A percentile compares a stretch with the other conserved stretches of the same genome.
These are phyloP conservation scores for Lasiosphaeriaceae sp. DNA, from an alignment of 495 filamentous ascomycete genomes.

Conservation along the genomic window DNA sequence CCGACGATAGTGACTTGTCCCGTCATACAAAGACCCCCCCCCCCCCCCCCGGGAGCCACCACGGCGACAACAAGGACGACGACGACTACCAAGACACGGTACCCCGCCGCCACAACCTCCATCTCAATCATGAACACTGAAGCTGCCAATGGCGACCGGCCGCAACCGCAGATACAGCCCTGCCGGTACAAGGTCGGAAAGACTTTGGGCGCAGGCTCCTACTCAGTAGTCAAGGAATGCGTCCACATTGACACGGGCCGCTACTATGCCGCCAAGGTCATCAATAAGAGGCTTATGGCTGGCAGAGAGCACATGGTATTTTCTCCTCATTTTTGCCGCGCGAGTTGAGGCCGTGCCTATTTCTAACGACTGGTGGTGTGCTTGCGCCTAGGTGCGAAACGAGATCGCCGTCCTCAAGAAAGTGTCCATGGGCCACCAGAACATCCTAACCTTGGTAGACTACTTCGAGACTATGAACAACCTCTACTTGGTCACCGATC, in stretches of 20 bases:
- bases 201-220: slow-evolving; percentile 91
- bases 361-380: not conserved
- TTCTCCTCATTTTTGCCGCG: slow-evolving; percentile 1
- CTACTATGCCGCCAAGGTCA: slow-evolving; percentile 98
- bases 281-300: slow-evolving; percentile 97
- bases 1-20: no score
- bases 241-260: slow-evolving; percentile 97
- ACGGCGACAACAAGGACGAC: no score
- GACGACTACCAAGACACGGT: no score
- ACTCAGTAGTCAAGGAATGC: slow-evolving; percentile 99
- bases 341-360: slow-evolving; percentile 8
- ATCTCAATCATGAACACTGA: slow-evolving; percentile 29
- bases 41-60: no score
- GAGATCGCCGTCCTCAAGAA: slow-evolving; percentile 96
- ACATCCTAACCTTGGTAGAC: slow-evolving; percentile 95
- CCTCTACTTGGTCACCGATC: slow-evolving; percentile 94
- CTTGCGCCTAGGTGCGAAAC: slow-evolving; percentile 73
- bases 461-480: slow-evolving; percentile 99
- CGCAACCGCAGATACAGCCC: slow-evolving; percentile 47
- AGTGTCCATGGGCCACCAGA: slow-evolving; percentile 97
- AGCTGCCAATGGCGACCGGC: slow-evolving; percentile 24
- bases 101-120: not conserved
- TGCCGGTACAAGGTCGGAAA: slow-evolving; percentile 96
- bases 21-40: no score
- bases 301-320: slow-evolving; percentile 96